phyloP scores from a whole-genome alignment of 176 grass and related monocot genomes.

The Dactylis glomerata region DNA sequence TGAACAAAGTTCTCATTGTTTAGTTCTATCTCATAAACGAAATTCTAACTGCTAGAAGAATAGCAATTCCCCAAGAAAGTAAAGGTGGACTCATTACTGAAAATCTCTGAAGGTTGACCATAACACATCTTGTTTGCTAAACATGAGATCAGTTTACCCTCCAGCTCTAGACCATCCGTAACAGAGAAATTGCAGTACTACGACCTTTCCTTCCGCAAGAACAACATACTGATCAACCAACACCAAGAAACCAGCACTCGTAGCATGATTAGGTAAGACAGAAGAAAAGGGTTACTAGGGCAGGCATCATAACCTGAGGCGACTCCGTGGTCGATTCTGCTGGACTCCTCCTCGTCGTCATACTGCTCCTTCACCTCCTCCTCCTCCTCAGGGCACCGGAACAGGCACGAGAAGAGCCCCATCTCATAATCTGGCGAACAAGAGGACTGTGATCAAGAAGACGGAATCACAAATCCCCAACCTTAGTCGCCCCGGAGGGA shows the following conservation, averaged over 20 bases:
- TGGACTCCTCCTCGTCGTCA: slow-evolving; percentile 15
- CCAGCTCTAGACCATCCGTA: background rate
- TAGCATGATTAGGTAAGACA: background rate
- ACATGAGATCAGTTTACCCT: background rate
- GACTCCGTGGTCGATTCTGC: slow-evolving; percentile 19
- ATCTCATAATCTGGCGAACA: slow-evolving; percentile 31
- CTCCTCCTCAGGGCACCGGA: slow-evolving; percentile 28
- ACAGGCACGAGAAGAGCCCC: slow-evolving; percentile 49
- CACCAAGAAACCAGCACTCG: slow-evolving; percentile 4
- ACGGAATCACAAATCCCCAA: background rate
- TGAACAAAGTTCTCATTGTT: background rate
- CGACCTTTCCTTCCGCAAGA: background rate
- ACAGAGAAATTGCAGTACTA: background rate
- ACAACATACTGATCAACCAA: background rate
- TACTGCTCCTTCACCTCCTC: background rate
- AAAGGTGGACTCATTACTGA: slow-evolving; percentile 12
- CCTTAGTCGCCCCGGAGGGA: background rate
- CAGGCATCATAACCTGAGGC: slow-evolving; percentile 46
- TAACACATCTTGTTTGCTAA: background rate
- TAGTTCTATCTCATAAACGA: background rate
- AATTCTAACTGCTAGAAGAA: background rate
- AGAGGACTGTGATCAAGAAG: slow-evolving; percentile 2
- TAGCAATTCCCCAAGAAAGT: background rate
- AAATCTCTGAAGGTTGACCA: background rate
- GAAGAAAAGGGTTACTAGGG: background rate